Evolutionary conservation across 2,329 filamentous ascomycete species (phyloP).

Genomic region (Colletotrichum viniferum): DNA sequence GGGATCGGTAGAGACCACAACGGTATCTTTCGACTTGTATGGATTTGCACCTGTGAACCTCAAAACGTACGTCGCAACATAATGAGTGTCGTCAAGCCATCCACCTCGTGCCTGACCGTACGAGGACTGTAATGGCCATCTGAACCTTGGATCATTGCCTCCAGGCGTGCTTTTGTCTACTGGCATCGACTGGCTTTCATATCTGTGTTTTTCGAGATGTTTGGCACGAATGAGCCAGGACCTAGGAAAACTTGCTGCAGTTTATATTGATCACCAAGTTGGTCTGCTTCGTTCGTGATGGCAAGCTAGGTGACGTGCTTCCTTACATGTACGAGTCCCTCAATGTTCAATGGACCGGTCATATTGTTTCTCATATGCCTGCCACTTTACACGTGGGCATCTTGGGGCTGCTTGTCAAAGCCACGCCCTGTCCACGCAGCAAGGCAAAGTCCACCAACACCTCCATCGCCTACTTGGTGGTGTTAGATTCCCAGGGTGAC

Average conservation of each 20-base stretch:
- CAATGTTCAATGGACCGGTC: too few relatives aligned
- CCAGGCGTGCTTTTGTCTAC: accelerated
- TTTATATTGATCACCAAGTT: neutral
- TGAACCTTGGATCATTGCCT: neutral
- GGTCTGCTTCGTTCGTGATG: neutral
- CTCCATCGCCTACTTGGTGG: neutral
- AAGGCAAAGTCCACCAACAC: neutral
- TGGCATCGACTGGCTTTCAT: neutral
- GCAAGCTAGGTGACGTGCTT: neutral
- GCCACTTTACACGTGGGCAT: neutral
- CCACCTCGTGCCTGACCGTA: neutral
- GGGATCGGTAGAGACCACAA: neutral
- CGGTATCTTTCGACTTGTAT: neutral
- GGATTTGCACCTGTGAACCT: neutral
- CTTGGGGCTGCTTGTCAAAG: neutral
- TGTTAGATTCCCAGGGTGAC: too few relatives aligned
- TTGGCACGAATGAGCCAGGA: accelerated
- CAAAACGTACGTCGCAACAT: neutral
- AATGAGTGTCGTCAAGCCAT: neutral
- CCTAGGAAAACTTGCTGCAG: accelerated
- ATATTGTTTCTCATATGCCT: too few relatives aligned
- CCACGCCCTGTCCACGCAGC: too few relatives aligned
- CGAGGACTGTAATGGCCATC: accelerated
- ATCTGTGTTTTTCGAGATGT: neutral
- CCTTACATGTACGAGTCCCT: neutral